Evolutionary conservation across 1,284 basidiomycete species (phyloP).

Genomic region (Boletus hoseneyae): DNA sequence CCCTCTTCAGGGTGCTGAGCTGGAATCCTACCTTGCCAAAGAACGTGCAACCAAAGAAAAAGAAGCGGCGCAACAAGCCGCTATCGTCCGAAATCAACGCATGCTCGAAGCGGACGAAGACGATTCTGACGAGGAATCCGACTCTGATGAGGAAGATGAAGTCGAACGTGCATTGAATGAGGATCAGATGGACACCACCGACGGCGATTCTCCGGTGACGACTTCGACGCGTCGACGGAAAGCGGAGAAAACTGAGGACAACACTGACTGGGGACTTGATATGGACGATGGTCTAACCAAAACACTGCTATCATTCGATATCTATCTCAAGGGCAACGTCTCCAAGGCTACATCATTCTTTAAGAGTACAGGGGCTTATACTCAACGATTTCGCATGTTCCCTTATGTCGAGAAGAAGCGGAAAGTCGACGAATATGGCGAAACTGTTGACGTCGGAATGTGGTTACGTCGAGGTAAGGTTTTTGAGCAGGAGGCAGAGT

Average conservation of each 20-base stretch:
- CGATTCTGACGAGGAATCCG: conserved; percentile 55
- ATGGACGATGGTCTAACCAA: conserved; percentile 70
- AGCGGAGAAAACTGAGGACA: conserved; percentile 49
- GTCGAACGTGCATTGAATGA: conserved; percentile 59
- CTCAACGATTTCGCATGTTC: conserved; percentile 92
- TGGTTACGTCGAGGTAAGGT: conserved; percentile 89
- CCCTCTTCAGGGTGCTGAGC: conserved; percentile 80
- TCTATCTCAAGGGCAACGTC: conserved; percentile 93
- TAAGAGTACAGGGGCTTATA: conserved; percentile 65
- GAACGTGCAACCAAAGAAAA: conserved; percentile 83
- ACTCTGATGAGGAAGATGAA: conserved; percentile 61
- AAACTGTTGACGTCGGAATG: conserved; percentile 90
- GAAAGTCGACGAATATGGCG: conserved; percentile 93
- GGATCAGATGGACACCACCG: conserved; percentile 45
- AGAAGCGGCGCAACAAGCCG: conserved; percentile 84
- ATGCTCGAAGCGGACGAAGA: conserved; percentile 90
- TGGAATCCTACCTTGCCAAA: conserved; percentile 77
- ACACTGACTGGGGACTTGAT: conserved; percentile 65
- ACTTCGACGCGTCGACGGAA: conserved; percentile 36
- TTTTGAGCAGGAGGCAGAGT: conserved; percentile 84
- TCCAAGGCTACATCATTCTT: conserved; percentile 82
- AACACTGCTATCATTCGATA: conserved; percentile 86
- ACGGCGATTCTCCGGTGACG: conserved; percentile 28
- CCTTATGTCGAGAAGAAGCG: conserved; percentile 93
- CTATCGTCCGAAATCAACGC: conserved; percentile 77